Evolutionary conservation across 345 rosid species (phyloP).

Genomic region (Chamaenerion angustifolium): DNA sequence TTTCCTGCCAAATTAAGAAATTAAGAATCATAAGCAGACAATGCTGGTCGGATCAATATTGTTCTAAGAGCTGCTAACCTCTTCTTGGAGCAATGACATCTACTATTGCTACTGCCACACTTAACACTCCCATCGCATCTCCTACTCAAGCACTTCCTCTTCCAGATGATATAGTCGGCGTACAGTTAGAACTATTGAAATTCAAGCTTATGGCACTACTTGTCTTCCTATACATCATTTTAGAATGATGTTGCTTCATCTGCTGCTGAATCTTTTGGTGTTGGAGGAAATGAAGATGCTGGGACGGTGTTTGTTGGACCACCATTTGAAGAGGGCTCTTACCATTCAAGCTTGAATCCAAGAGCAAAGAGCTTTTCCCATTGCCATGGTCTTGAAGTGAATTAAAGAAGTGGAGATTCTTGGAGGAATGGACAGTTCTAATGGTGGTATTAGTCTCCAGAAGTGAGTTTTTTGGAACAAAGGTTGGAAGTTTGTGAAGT

Average conservation of each 20-base stretch:
- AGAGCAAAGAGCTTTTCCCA: no score
- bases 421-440: conserved; percentile 23
- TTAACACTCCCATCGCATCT: conserved; percentile 55
- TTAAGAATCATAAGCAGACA: conserved; percentile 5
- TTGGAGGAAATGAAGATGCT: conserved; percentile 33
- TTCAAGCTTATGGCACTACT: conserved; percentile 51
- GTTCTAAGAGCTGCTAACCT: conserved; percentile 22
- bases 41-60: neutral
- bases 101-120: conserved; percentile 44
- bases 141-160: conserved; percentile 65
- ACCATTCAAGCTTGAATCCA: conserved; percentile 10
- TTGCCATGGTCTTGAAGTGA: conserved; percentile 7
- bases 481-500: conserved; percentile 37
- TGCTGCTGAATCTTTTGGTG: conserved; percentile 44
- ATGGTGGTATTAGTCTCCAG: conserved; percentile 23
- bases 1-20: conserved; percentile 36
- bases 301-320: conserved; percentile 19
- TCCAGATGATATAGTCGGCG: conserved; percentile 56
- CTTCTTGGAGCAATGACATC: conserved; percentile 78
- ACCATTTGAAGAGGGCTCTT: conserved; percentile 30
- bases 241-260: conserved; percentile 61
- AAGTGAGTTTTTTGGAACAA: conserved; percentile 41
- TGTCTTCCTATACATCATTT: conserved; percentile 52
- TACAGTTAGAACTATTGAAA: conserved; percentile 67
- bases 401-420: conserved; percentile 23